These are phyloP conservation scores for Amyloporia xantha DNA, from an alignment of 768 basidiomycete species.

Conservation along the genomic window DNA sequence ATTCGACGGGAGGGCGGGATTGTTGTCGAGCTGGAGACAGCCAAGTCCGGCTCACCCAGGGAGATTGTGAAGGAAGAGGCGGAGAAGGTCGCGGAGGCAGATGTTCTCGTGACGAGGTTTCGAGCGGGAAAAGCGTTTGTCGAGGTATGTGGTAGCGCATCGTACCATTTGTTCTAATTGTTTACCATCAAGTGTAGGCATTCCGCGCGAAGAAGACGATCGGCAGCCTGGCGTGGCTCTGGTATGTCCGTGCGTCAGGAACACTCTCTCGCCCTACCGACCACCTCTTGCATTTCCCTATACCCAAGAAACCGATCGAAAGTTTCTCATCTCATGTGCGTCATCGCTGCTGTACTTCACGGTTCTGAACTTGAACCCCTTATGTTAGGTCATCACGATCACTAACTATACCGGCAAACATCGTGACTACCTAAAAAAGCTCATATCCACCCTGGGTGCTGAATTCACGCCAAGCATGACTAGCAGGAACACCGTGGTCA, in stretches of 20 bases:
- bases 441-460: constrained; percentile 73
- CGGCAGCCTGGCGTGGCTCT: constrained; percentile 79
- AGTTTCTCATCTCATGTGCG: constrained; percentile 59
- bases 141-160: constrained; percentile 37
- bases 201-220: constrained; percentile 51
- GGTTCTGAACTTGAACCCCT: background rate
- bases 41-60: constrained; percentile 10
- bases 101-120: constrained; percentile 68
- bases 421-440: constrained; percentile 80
- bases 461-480: constrained; percentile 80
- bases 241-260: constrained; percentile 65
- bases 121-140: constrained; percentile 66
- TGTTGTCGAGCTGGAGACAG: constrained; percentile 27
- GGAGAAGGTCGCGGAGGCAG: constrained; percentile 43
- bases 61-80: constrained; percentile 32
- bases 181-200: too few species aligned
- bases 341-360: background rate
- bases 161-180: background rate
- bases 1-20: constrained; percentile 58
- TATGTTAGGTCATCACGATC: constrained; percentile 62
- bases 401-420: constrained; percentile 87
- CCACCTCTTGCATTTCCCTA: constrained; percentile 80
- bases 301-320: constrained; percentile 53
- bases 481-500: constrained; percentile 66
- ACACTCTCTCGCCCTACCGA: constrained; percentile 57